phyloP scores from a whole-genome alignment of 2,329 filamentous ascomycete species.

The Aureobasidium mangrovei region DNA sequence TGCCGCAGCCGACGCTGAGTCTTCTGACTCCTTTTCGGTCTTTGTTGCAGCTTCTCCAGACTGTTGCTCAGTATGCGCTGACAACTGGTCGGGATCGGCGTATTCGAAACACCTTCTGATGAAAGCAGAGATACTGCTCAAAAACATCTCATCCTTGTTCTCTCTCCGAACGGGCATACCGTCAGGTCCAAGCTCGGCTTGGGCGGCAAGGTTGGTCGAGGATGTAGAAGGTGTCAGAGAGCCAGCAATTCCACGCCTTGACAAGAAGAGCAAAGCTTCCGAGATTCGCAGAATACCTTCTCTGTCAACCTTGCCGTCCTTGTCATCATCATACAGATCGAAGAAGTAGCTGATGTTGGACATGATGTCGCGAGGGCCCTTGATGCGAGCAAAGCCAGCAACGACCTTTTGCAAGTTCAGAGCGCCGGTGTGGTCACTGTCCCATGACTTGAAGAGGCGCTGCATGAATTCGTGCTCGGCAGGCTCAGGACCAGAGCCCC shows the following conservation, averaged over 20 bases:
- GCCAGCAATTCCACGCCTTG: constrained; percentile 75
- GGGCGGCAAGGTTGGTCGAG: constrained; percentile 41
- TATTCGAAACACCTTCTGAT: constrained; percentile 97
- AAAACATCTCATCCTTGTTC: constrained; percentile 75
- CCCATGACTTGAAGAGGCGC: constrained; percentile 81
- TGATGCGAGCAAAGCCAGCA: constrained; percentile 79
- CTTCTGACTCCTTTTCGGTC: constrained; percentile 20
- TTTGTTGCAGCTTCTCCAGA: constrained; percentile 18
- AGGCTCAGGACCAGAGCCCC: constrained; percentile 57
- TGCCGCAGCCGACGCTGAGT: constrained; percentile 23
- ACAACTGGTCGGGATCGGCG: constrained; percentile 72
- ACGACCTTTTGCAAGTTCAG: constrained; percentile 88
- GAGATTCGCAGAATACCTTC: constrained; percentile 94
- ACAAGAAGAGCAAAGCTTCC: constrained; percentile 86
- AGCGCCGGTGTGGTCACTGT: constrained; percentile 65
- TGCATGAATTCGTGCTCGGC: constrained; percentile 93
- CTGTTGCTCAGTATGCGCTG: constrained; percentile 22
- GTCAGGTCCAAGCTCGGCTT: constrained; percentile 26
- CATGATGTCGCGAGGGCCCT: constrained; percentile 94
- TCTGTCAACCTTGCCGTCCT: constrained; percentile 82
- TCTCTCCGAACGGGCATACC: constrained; percentile 29
- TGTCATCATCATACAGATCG: constrained; percentile 88
- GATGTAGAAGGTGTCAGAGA: constrained; percentile 58
- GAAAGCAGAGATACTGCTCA: constrained; percentile 90
- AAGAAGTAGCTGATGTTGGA: constrained; percentile 97